Evolutionary conservation across 108 stramenopile genomes (phyloP), one percentile per base, ranked within the genome.

Genomic region (Nitzschia sp.): DNA sequence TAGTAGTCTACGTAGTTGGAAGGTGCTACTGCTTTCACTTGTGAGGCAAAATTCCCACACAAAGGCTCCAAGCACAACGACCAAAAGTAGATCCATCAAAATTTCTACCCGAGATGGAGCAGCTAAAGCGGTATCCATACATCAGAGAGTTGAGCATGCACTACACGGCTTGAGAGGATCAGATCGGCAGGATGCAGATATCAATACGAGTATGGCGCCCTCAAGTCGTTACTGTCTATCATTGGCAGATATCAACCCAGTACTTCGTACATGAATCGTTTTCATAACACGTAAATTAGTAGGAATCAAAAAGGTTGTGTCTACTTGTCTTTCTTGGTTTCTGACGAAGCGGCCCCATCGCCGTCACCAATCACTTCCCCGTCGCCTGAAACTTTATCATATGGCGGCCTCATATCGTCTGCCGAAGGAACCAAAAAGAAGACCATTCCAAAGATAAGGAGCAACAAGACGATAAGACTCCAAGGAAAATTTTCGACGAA

Each of bases 321-420:
- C 32, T 72, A 72, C 41, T 72, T 72, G 36, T 72, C 54, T 41
- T 72, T 72, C 31, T 72, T 72, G 6, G 71, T 35, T 44, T 72
- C 71, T 2, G 46, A 0, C 1, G 63, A 9, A 11, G 61, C 16
- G 9, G 61, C 17, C 13, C 52, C 70, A 41, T 53, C 70, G 60
- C 27, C 52, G 32, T 53, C 70, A 32, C 29, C 38, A 36, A 38
- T 47, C 23, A 46, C 46, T 9, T 46, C 55, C 1, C 45, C 46
- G 31, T 48, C 56, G 0, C 46, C 60, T 35, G 58, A 31, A 28
- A 2, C 26, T 2, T 8, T 9, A 35, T 25, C 57, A 31, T 58
- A 58, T 2, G 61, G 61, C 41, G 26, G 44, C 38, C 19, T 29
- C 2, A 66, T 63, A 19, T 73, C 62, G 29, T 79, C 72, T 30